These are phyloP conservation scores for Chlorella ohadii DNA, from an alignment of 139 green algal species.

Conservation along the genomic window DNA sequence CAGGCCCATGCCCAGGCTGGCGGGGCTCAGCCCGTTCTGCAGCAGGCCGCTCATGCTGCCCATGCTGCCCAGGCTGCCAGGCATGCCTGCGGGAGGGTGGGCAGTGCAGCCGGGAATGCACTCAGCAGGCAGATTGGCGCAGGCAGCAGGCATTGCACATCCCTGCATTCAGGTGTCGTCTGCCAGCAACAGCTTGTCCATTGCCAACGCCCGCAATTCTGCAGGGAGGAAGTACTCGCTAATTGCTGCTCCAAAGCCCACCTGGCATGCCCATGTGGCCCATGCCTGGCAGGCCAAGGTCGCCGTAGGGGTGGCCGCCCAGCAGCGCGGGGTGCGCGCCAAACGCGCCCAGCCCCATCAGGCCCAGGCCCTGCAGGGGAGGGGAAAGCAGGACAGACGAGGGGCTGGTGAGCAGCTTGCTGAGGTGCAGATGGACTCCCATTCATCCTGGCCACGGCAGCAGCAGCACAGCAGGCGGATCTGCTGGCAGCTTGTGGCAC, in stretches of 20 bases:
- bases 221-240: too few species aligned
- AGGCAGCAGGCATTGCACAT: too few species aligned
- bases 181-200: too few species aligned
- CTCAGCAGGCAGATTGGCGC: too few species aligned
- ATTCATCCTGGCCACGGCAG: too few species aligned
- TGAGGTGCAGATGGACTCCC: too few species aligned
- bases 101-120: too few species aligned
- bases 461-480: too few species aligned
- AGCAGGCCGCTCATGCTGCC: constrained; percentile 33
- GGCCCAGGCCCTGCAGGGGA: constrained; percentile 10
- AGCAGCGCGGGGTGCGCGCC: constrained; percentile 18
- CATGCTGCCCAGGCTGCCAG: constrained; percentile 27
- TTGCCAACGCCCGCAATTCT: too few species aligned
- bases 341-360: constrained; percentile 24
- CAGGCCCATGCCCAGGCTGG: constrained; percentile 7
- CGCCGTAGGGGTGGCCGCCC: constrained; percentile 10
- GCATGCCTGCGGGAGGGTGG: constrained; percentile 4
- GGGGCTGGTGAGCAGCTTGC: too few species aligned
- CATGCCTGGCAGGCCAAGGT: constrained; percentile 34
- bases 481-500: background rate
- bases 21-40: background rate
- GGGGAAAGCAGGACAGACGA: too few species aligned
- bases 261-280: constrained; percentile 41
- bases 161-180: too few species aligned
- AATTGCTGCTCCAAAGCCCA: background rate